phyloP scores from a whole-genome alignment of 148 eudicot genomes.

The Drosera capensis region DNA sequence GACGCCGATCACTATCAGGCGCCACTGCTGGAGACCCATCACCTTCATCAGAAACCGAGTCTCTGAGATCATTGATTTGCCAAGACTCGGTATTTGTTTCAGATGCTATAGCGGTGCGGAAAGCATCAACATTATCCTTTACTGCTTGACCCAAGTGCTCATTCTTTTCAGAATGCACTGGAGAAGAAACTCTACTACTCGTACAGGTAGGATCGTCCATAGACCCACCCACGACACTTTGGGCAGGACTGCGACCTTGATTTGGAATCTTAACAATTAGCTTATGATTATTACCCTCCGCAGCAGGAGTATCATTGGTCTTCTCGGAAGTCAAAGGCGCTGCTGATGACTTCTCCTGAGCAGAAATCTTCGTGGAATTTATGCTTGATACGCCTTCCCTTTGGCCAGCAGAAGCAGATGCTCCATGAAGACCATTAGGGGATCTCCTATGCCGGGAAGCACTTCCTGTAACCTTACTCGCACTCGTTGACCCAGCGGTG shows the following conservation, averaged over 20 bases:
- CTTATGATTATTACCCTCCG: conserved; percentile 39
- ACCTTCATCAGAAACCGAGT: conserved; percentile 24
- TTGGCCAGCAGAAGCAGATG: conserved; percentile 20
- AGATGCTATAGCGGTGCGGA: too few relatives aligned
- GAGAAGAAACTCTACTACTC: conserved; percentile 50
- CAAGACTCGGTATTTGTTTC: too few relatives aligned
- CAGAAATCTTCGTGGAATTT: conserved; percentile 12
- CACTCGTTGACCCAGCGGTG: conserved; percentile 31
- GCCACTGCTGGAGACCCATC: conserved; percentile 19
- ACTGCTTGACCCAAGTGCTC: conserved; percentile 34
- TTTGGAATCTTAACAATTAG: conserved; percentile 69
- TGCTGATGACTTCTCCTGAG: conserved; percentile 23
- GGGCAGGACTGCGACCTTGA: conserved; percentile 50
- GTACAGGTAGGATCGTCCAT: conserved; percentile 32
- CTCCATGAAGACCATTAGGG: conserved; percentile 28
- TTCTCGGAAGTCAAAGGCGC: conserved; percentile 16
- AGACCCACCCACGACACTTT: conserved; percentile 23
- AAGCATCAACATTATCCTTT: too few relatives aligned
- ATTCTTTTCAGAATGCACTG: conserved; percentile 30
- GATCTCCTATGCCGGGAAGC: conserved; percentile 37
- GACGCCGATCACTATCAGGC: conserved; percentile 12
- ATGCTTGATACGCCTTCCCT: conserved; percentile 18
- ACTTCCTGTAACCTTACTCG: conserved; percentile 31
- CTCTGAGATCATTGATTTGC: too few relatives aligned
- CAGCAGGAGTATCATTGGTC: conserved; percentile 21